Conservation (phyloP, 371 early-diverging fungal species). For the Rhizopus microsporus region DNA sequence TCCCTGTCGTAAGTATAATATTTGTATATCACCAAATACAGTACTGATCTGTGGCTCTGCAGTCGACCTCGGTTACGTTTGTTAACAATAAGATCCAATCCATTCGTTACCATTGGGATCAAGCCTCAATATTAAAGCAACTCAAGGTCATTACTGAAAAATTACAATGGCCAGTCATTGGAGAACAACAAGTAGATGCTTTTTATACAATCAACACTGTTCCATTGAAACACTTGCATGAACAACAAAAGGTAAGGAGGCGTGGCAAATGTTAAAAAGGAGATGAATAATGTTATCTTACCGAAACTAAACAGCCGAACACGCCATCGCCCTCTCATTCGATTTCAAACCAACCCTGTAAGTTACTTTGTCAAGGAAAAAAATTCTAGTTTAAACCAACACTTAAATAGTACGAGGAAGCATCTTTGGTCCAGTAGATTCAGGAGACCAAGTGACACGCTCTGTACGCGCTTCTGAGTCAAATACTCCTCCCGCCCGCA, state of each 20-base stretch:
- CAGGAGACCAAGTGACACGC: constrained; percentile 38
- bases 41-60: neutral
- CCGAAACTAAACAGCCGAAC: neutral
- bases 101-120: constrained; percentile 49
- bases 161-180: constrained; percentile 39
- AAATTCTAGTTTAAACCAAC: neutral
- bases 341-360: neutral
- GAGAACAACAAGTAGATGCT: constrained; percentile 34
- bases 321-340: neutral
- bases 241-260: constrained; percentile 23
- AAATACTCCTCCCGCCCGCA: constrained; percentile 29
- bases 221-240: constrained; percentile 17
- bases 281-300: neutral
- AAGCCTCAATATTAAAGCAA: constrained; percentile 47
- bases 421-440: constrained; percentile 42
- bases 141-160: constrained; percentile 35
- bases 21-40: neutral
- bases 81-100: constrained; percentile 28
- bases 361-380: neutral
- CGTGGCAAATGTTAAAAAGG: neutral
- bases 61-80: constrained; percentile 46
- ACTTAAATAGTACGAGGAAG: constrained; percentile 32
- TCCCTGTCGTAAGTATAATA: constrained; percentile 34
- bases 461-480: constrained; percentile 29
- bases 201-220: constrained; percentile 24